These are phyloP conservation scores for Yamadazyma trypodendri DNA, from an alignment of 1,139 yeast species.

Conservation along the genomic window DNA sequence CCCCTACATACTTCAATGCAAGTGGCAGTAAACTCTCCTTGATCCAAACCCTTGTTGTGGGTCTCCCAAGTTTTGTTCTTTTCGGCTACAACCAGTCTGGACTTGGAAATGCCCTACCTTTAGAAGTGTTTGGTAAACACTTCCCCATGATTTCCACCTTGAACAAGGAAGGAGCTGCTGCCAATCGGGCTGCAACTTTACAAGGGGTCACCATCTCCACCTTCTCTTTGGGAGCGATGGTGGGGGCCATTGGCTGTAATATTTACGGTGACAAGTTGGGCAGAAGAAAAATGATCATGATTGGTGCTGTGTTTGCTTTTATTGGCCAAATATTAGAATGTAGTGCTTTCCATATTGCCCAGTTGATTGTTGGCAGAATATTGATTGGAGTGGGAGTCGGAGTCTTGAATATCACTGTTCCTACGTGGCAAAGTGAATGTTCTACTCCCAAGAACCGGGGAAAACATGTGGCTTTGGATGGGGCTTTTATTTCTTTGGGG, in stretches of 20 bases:
- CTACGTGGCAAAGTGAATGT: conserved; percentile 36
- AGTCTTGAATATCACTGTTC: conserved; percentile 33
- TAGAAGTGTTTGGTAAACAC: conserved; percentile 16
- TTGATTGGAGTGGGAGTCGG: conserved; percentile 43
- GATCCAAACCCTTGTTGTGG: conserved; percentile 6
- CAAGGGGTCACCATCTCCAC: conserved; percentile 7
- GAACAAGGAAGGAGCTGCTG: conserved; percentile 2
- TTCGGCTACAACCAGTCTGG: conserved; percentile 70
- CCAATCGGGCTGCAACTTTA: conserved; percentile 3
- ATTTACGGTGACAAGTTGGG: conserved; percentile 34
- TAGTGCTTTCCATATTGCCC: conserved; percentile 27
- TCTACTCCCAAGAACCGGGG: conserved; percentile 34
- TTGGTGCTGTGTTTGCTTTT: conserved; percentile 28
- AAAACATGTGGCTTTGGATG: conserved; percentile 29
- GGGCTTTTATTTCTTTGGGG: conserved; percentile 33
- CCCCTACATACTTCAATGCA: conserved; percentile 2
- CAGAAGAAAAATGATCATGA: conserved; percentile 26
- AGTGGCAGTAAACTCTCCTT: conserved; percentile 5
- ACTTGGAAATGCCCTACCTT: conserved; percentile 24
- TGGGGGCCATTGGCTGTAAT: conserved; percentile 15
- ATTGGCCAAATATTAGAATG: conserved; percentile 34
- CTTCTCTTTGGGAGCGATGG: conserved; percentile 9
- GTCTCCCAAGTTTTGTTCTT: conserved; percentile 8
- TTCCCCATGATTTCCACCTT: conserved; percentile 6
- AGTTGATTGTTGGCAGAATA: conserved; percentile 37